Base-by-base conservation (phyloP, 768 basidiomycete species). In the Boletus pseudo-olivaceus region DNA sequence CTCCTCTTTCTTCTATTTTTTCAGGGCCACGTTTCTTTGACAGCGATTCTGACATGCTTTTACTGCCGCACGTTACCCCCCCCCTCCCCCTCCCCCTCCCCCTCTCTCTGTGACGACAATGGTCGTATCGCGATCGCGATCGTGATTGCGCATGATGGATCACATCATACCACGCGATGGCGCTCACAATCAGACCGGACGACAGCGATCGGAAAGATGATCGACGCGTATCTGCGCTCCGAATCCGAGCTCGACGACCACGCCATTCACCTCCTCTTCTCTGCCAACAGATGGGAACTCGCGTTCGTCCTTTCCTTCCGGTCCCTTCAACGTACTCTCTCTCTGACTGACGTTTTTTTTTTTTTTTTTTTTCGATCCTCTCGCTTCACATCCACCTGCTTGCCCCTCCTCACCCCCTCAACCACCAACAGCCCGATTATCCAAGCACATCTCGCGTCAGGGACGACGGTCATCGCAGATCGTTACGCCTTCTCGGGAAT, bases 401-500 rank as follows among this genome's bases (percentile, higher is more conserved):
- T n/a, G n/a, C n/a, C n/a, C n/a, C n/a, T n/a, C n/a, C n/a, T n/a
- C n/a, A n/a, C n/a, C n/a, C n/a, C 40, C 7, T 15, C 20, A 7
- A 10, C 17, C 15, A 29, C 17, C 27, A 59, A 59, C 56, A 88
- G 90, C 26, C 69, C 84, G 3, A 76, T 75, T 0, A 93, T 98
- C 47, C 75, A 82, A 53, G 63, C 71, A 6, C 73, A 82, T 23
- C 76, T 97, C 3, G 69, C 69, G 0, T 64, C 75, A 0, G 93
- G 93, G 0, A 88, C 83, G 4, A 81, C 82, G 0, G 75, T 99
- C 65, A 72, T 99, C 42, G 93, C 90, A 64, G 96, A 98, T 68
- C 81, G 97, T 40, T 99, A 98, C 68, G 91, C 94, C 1, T 98
- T 98, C 72, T 98, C 95, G 3, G 96, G 96, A 0, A 87, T 94